These are phyloP conservation scores for Meripilus lineatus DNA, from an alignment of 1,284 basidiomycete species.

Conservation along the genomic window DNA sequence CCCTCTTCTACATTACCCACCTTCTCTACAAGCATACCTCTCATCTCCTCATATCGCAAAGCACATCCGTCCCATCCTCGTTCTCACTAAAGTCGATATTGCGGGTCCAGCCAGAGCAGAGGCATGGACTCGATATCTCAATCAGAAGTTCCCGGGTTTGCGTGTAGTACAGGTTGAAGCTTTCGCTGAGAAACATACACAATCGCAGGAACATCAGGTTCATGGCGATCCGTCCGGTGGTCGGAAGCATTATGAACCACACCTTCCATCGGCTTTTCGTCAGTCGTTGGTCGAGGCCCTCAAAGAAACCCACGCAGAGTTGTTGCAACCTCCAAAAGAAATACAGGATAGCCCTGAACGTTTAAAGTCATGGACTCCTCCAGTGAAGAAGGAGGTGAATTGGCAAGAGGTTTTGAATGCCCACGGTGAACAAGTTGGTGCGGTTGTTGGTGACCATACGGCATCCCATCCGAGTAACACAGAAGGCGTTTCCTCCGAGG, in stretches of 20 bases:
- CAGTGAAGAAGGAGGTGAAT: constrained; percentile 59
- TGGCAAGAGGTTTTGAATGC: constrained; percentile 63
- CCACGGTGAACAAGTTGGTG: constrained; percentile 39
- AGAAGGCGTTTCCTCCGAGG: constrained; percentile 5
- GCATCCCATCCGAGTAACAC: constrained; percentile 7
- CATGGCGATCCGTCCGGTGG: constrained; percentile 27
- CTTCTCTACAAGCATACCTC: constrained; percentile 50
- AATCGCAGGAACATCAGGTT: too few species aligned
- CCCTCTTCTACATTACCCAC: constrained; percentile 65
- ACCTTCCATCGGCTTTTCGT: constrained; percentile 58
- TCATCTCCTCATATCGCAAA: constrained; percentile 21
- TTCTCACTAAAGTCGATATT: constrained; percentile 82
- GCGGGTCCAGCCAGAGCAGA: constrained; percentile 35
- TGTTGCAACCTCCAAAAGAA: constrained; percentile 65
- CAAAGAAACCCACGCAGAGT: constrained; percentile 58
- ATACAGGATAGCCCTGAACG: constrained; percentile 48
- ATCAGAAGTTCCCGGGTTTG: constrained; percentile 45
- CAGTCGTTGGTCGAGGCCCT: constrained; percentile 64
- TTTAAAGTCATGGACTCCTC: constrained; percentile 62
- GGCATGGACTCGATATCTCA: constrained; percentile 69
- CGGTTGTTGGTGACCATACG: constrained; percentile 32
- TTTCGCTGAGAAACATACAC: constrained; percentile 46
- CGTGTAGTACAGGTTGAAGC: constrained; percentile 73
- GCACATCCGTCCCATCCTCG: constrained; percentile 62
- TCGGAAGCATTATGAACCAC: constrained; percentile 49